Evolutionary conservation across 179 eudicot species (phyloP).

Genomic region (Beta corolliflora): DNA sequence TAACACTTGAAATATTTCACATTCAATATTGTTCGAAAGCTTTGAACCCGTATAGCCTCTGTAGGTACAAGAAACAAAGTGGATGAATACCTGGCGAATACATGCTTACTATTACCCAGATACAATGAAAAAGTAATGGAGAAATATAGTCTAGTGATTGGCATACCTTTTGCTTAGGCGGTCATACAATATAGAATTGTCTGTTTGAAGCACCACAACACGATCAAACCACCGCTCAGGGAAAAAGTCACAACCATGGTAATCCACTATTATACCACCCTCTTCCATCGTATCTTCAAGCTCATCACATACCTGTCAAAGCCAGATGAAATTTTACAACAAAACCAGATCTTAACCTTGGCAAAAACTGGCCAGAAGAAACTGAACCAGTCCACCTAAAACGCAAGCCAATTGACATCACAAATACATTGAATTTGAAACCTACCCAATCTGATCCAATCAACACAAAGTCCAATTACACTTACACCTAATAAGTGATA

Average conservation of each 20-base stretch:
- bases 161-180: constrained; percentile 67
- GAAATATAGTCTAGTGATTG: background rate
- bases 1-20: constrained; percentile 80
- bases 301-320: constrained; percentile 80
- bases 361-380: background rate
- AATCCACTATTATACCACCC: constrained; percentile 81
- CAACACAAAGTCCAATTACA: background rate
- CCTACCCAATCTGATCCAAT: background rate
- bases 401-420: background rate
- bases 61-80: background rate
- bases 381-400: background rate
- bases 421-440: background rate
- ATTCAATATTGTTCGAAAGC: constrained; percentile 75
- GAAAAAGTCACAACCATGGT: constrained; percentile 92
- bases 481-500: too few species aligned
- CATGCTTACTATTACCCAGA: background rate
- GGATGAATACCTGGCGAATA: background rate
- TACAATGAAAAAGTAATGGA: background rate
- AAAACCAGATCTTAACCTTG: background rate
- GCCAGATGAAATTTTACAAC: background rate
- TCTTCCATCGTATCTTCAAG: constrained; percentile 82
- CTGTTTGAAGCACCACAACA: constrained; percentile 83
- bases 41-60: constrained; percentile 81
- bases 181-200: constrained; percentile 77
- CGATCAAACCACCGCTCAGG: constrained; percentile 92